Base-by-base conservation (phyloP, 2,329 filamentous ascomycete genomes). In the Diplodia corticola region DNA sequence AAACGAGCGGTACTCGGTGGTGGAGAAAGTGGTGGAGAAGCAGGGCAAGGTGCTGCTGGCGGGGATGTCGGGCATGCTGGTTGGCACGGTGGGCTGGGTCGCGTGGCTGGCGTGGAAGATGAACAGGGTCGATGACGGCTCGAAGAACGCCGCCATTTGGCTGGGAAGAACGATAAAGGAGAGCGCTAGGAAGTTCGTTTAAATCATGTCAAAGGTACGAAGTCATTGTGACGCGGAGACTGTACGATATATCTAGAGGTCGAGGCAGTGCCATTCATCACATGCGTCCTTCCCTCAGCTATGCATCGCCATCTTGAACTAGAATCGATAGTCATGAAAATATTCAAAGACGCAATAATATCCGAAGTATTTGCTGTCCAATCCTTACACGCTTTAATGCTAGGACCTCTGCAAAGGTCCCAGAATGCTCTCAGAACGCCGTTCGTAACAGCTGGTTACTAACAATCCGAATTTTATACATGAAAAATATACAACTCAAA, bases 1-100 rank as follows among this genome's bases (percentile, higher is more conserved):
- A 67, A 97, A 97, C 73, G 90, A 96, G 79, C 83, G 91, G 22
- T 99, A 99, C 77, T 91, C 91, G 0, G 89, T 96, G 68, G 91
- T 98, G 3, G 85, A 92, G 37, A 82, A 80, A 46, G 86, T 85
- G 70, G 92, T 90, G 66, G 85, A 89, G 65, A 79, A 85, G 64
- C 93, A 97, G 76, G 88, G 89, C 2, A 81, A 80, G 55, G 67
- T 78, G 12, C 64, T 80, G 68, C 46, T 64, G 17, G 65, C 35
- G 9, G 49, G 40, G 6, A 63, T 64, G 64, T n/a, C 48, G 2
- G n/a, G 46, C 37, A 26, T 28, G 20, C 26, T 63, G 5, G 54
- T 66, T 22, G 57, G 33, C 1, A 50, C 48, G 24, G 22, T 54
- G n/a, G 35, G 64, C 5, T 66, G 54, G 54, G 55, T 50, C 1